Base-by-base conservation (phyloP, 2,329 filamentous ascomycete species). In the Zopfia rhizophila region DNA sequence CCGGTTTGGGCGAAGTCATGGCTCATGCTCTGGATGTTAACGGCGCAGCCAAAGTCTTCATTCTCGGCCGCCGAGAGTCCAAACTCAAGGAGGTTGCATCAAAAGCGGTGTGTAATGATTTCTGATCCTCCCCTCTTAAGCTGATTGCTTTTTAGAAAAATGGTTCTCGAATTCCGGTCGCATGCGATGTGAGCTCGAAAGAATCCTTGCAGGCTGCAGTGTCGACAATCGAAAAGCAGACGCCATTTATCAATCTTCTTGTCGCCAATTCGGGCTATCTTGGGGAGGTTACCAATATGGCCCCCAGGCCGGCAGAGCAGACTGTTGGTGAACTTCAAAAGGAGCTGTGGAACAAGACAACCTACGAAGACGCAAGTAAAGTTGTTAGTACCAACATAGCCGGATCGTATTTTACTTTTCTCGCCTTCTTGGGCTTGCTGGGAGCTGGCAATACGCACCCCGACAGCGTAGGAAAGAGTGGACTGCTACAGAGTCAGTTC, bases 231-330 rank as follows among this genome's bases (percentile, higher is more conserved):
- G 35, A 38, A 16, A 38, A 25, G n/a, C 35, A 38, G 14, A 27
- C 35, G n/a, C 35, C 35, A 24, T 38, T 38, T 17, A 38, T 38
- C 35, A 38, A 38, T 17, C 19, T 38, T 6, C 35, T 38, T 17
- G 22, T 38, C 21, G 35, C 35, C 21, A 38, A 38, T 27, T 24
- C 19, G 7, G 35, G 35, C n/a, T 38, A 25, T 23, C 35, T 38
- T 16, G 35, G 35, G 8, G 22, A 24, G 22, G 35, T 38, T 24
- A 38, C 35, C 19, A 25, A 25, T 17, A 38, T 38, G 35, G 35
- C 19, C 13, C 35, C 35, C 19, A 11, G 35, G 7, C 35, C 35
- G 7, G 19, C 17, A 7, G 19, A 24, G 11, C 35, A 38, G 35
- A 38, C 35, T 4, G 35, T 38, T 17, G 21, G 19, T 7, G 19